Base-by-base conservation (phyloP, 2,329 filamentous ascomycete genomes). In the Penicillium brevicompactum region DNA sequence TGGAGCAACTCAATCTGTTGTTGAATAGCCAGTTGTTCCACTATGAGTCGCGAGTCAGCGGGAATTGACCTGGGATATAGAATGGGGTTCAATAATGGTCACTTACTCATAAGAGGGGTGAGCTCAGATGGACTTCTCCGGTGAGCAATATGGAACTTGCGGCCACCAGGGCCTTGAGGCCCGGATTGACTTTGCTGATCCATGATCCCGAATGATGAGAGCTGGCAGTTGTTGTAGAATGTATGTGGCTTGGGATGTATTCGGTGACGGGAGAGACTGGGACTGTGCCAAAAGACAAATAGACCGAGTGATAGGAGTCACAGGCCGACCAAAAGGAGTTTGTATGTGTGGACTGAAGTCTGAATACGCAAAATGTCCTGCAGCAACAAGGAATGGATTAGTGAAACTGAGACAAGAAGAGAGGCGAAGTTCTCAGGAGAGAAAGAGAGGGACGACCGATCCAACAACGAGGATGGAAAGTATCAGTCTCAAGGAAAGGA, bases 1-100 rank as follows among this genome's bases (percentile, higher is more conserved):
- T 97, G 93, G 70, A 97, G 84, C 72, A 95, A 84, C 78, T 97
- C 93, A 71, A 97, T 97, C 79, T 97, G 93, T 81, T 97, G 93
- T 80, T 96, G 92, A 74, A 97, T 92, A 72, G 91, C 91, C 73
- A 96, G 86, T 84, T 97, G 92, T 82, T 97, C 93, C 90, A 97
- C 92, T 96, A 68, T 16, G 9, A 38, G 21, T 42, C 47, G 50
- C 42, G 16, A 5, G 51, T 51, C 41, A 58, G 53, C 38, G n/a
- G 18, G 13, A 5, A 34, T 53, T n/a, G 34, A n/a, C 24, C 14
- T 24, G n/a, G 21, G 32, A n/a, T 14, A 22, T 37, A 9, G 16
- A 27, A 37, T 37, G 30, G 37, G 22, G 21, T 37, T 42, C 18
- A 34, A 38, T 30, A 14, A 37, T 11, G 34, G 14, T 34, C 37